Evolutionary conservation across 768 basidiomycete species (phyloP), one percentile per base, ranked within the genome.

Genomic region (Lactarius hatsudake): DNA sequence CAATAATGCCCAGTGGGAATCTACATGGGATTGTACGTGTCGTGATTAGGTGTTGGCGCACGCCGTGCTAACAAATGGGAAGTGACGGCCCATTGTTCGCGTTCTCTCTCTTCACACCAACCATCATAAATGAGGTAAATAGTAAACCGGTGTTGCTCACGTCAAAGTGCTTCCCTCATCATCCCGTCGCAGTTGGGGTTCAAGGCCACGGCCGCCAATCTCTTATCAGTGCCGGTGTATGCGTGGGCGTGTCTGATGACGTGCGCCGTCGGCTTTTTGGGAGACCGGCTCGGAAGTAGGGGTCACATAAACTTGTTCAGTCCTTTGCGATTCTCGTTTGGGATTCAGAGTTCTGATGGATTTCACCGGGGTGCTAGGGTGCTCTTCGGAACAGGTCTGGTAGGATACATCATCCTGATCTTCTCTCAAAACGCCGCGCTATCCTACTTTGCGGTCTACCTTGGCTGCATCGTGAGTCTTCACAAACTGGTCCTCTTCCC

Each of bases 181-280:
- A 13, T 60, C 63, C 30, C 17, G 26, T 65, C 13, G 51, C 13
- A 64, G 42, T 51, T 65, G 84, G 88, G 87, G 4, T 89, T 82
- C 77, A 75, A 77, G 45, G 85, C 88, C 13, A 91, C 88, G 1
- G 75, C 79, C 30, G 89, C 90, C 2, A 92, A 93, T 72, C 74
- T 93, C 13, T 79, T 93, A 18, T 89, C 88, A 0, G 89, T 92
- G 4, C 90, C 91, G 1, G 87, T 91, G 34, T 92, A 92, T 72
- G 83, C 81, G 6, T 90, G 87, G 84, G 85, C 87, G 23, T 89
- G 89, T 71, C 74, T 89, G 43, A 78, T 89, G 72, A 92, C 91
- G 5, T 81, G 83, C 67, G 65, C 78, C 38, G 77, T 90, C 56
- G 90, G 90, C 20, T 80, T 87, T 65, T 70, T 85, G 28, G 87